Conservation (phyloP, 768 basidiomycete genomes). For the Lactarius sanguifluus region DNA sequence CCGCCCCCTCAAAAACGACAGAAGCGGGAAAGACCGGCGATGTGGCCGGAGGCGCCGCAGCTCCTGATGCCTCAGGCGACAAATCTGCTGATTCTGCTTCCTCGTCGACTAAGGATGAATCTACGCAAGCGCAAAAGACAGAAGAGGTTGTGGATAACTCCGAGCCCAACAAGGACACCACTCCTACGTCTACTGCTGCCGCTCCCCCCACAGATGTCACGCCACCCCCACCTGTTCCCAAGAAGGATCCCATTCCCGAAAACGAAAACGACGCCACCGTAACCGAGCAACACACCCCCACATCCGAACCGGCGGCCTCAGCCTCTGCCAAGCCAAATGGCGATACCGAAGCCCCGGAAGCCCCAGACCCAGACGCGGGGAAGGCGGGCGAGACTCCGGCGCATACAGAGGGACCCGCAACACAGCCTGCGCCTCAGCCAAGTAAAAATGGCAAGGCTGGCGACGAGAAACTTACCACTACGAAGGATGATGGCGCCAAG, state of each 20-base stretch:
- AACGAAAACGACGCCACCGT: slow-evolving; percentile 4
- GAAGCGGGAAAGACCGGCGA: slow-evolving; percentile 1
- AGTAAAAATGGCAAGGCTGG: neutral
- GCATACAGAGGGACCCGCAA: neutral
- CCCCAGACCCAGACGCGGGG: neutral
- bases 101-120: neutral
- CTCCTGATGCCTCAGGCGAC: neutral
- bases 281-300: neutral
- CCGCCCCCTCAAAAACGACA: neutral
- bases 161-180: neutral
- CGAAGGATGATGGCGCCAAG: neutral
- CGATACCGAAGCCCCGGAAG: neutral
- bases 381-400: neutral
- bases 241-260: neutral
- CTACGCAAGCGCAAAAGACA: neutral
- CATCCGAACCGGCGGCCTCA: neutral
- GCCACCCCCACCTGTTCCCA: slow-evolving; percentile 1
- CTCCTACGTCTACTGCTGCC: neutral
- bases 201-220: neutral
- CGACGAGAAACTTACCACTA: neutral
- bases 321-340: neutral
- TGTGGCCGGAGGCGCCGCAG: neutral
- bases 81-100: neutral
- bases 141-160: neutral
- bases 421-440: neutral